These are phyloP conservation scores for Microdochium bolleyi DNA, from an alignment of 2,329 filamentous ascomycete genomes.

Conservation along the genomic window DNA sequence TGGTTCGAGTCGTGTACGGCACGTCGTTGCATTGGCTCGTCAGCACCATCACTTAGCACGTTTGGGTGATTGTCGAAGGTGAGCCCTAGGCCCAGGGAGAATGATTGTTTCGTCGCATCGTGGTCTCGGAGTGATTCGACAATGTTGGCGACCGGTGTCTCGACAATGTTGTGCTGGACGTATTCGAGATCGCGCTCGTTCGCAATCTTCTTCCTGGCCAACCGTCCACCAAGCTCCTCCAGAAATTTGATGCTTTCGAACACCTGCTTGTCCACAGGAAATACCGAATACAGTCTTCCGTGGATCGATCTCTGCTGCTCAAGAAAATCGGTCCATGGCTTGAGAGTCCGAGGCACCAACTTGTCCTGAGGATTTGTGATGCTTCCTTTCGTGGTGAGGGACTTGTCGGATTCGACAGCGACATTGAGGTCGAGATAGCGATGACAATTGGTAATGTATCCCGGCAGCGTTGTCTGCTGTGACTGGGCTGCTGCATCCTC, in stretches of 20 bases:
- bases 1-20: neutral
- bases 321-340: neutral
- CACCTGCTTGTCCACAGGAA: neutral
- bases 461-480: neutral
- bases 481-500: neutral
- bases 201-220: neutral
- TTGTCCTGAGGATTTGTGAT: neutral
- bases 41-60: constrained; percentile 1
- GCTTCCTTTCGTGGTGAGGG: neutral
- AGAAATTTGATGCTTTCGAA: neutral
- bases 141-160: too few species aligned
- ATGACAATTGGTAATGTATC: neutral
- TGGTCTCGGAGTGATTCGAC: too few species aligned
- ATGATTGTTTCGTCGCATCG: neutral
- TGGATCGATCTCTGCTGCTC: neutral
- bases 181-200: neutral
- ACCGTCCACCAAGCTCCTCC: neutral
- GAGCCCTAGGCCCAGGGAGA: neutral
- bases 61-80: constrained; percentile 1
- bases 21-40: neutral
- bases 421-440: neutral
- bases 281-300: neutral
- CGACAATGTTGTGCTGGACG: too few species aligned
- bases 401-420: neutral
- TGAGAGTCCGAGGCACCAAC: neutral